Percentiles rank a stretch among this genome's conserved stretches.
Conservation (phyloP, 352 stramenopile genomes). For the Globisporangium apiculatum region DNA sequence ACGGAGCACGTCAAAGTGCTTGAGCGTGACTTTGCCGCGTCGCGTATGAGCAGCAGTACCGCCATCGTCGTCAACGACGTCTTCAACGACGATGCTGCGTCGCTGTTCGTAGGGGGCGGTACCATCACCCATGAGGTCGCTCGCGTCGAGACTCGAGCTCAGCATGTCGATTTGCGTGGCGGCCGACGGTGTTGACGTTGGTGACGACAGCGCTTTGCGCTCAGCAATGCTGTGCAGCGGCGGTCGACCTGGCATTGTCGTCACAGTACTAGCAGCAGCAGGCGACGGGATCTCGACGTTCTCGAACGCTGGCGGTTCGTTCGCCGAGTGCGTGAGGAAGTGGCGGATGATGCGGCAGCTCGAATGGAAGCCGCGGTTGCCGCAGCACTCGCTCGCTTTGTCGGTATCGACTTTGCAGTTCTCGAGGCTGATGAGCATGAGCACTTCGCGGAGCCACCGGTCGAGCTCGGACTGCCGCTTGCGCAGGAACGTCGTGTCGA, state of each 20-base stretch:
- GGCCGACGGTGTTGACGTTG: slow-evolving; percentile 7
- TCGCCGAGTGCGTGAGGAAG: slow-evolving; percentile 71
- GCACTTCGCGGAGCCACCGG: slow-evolving; percentile 72
- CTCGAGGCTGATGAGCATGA: slow-evolving; percentile 75
- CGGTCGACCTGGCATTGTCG: slow-evolving; percentile 3
- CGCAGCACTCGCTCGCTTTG: slow-evolving; percentile 49
- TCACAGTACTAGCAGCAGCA: background rate
- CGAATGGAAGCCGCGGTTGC: slow-evolving; percentile 53
- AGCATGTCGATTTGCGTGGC: slow-evolving; percentile 32
- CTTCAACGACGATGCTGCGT: slow-evolving; percentile 56
- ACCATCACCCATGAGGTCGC: slow-evolving; percentile 24
- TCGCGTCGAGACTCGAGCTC: slow-evolving; percentile 33
- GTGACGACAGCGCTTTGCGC: slow-evolving; percentile 22
- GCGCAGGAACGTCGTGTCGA: slow-evolving; percentile 76
- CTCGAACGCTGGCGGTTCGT: slow-evolving; percentile 67
- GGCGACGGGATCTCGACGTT: slow-evolving; percentile 23
- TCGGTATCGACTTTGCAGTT: slow-evolving; percentile 76
- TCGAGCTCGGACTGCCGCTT: slow-evolving; percentile 83
- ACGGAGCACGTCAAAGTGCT: slow-evolving; percentile 85
- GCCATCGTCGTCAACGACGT: slow-evolving; percentile 48
- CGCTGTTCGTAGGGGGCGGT: slow-evolving; percentile 26
- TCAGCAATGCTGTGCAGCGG: slow-evolving; percentile 51
- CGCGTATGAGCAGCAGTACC: too few relatives aligned
- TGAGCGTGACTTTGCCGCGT: slow-evolving; percentile 60
- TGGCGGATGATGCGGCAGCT: slow-evolving; percentile 64